phyloP scores from a whole-genome alignment of 2,329 filamentous ascomycete genomes.

The Fusarium liriodendri region DNA sequence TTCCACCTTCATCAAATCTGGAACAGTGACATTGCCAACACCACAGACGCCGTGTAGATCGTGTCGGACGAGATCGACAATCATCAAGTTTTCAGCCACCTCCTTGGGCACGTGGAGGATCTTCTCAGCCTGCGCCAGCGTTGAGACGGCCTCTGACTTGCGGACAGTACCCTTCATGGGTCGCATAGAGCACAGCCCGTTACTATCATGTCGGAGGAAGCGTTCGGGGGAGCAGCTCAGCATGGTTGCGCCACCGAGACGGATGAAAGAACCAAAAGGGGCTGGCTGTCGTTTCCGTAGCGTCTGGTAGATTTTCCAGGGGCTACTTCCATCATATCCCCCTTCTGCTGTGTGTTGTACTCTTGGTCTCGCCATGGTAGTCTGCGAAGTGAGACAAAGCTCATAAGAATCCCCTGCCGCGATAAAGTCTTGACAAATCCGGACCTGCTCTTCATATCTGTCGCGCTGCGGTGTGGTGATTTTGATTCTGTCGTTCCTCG shows the following conservation, averaged over 20 bases:
- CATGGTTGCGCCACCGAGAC: constrained; percentile 76
- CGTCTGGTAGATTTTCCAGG: constrained; percentile 79
- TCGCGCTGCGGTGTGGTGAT: constrained; percentile 56
- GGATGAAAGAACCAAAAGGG: constrained; percentile 86
- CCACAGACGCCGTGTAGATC: constrained; percentile 89
- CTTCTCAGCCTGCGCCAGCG: constrained; percentile 75
- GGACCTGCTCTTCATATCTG: constrained; percentile 75
- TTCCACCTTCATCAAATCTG: constrained; percentile 85
- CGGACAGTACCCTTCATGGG: constrained; percentile 98
- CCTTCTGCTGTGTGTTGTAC: neutral
- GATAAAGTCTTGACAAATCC: constrained; percentile 76
- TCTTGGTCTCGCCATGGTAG: constrained; percentile 64
- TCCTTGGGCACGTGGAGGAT: constrained; percentile 88
- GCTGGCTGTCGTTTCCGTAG: constrained; percentile 80
- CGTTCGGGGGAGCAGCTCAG: constrained; percentile 89
- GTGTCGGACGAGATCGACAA: constrained; percentile 95
- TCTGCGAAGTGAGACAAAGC: constrained; percentile 83
- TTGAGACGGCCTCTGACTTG: constrained; percentile 74
- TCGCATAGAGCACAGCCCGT: constrained; percentile 78
- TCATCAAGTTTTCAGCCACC: constrained; percentile 97
- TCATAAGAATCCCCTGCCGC: constrained; percentile 86
- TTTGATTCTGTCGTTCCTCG: constrained; percentile 5
- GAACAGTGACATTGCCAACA: constrained; percentile 77
- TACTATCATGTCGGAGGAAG: constrained; percentile 72
- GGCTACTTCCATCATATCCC: constrained; percentile 41